These are phyloP conservation scores for Fusarium pseudonygamai DNA, from an alignment of 2,329 filamentous ascomycete genomes.

Conservation along the genomic window DNA sequence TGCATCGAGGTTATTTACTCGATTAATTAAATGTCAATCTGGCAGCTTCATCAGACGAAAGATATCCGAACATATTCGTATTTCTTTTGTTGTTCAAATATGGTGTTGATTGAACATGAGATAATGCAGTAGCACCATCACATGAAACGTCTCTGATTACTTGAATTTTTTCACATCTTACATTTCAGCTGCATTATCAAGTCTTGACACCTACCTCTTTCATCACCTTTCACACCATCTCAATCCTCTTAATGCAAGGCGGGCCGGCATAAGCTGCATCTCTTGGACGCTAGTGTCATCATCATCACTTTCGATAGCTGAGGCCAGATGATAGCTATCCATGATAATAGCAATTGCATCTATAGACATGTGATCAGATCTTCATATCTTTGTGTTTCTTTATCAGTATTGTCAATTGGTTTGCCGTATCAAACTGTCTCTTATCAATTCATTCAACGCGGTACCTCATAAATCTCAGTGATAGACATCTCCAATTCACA, in stretches of 20 bases:
- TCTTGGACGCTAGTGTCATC: background rate
- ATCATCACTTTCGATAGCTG: background rate
- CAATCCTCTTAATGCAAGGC: conserved; percentile 20
- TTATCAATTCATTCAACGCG: background rate
- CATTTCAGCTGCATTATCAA: conserved; percentile 11
- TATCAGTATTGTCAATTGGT: background rate
- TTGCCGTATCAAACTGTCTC: background rate
- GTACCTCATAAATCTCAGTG: background rate
- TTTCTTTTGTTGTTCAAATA: too few species aligned
- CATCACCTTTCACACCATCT: conserved; percentile 23
- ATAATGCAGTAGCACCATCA: background rate
- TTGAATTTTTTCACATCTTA: background rate
- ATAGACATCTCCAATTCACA: background rate
- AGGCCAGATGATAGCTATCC: background rate
- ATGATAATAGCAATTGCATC: background rate
- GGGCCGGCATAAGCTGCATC: conserved; percentile 26
- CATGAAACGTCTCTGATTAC: background rate
- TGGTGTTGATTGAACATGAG: background rate
- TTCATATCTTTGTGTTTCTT: background rate
- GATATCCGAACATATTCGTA: background rate
- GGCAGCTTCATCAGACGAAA: background rate
- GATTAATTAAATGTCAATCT: background rate
- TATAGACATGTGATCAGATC: background rate
- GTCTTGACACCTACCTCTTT: conserved; percentile 27
- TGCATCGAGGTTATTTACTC: background rate